Evolutionary conservation across 2,329 filamentous ascomycete genomes (phyloP).

Genomic region (Penicillium sp.): DNA sequence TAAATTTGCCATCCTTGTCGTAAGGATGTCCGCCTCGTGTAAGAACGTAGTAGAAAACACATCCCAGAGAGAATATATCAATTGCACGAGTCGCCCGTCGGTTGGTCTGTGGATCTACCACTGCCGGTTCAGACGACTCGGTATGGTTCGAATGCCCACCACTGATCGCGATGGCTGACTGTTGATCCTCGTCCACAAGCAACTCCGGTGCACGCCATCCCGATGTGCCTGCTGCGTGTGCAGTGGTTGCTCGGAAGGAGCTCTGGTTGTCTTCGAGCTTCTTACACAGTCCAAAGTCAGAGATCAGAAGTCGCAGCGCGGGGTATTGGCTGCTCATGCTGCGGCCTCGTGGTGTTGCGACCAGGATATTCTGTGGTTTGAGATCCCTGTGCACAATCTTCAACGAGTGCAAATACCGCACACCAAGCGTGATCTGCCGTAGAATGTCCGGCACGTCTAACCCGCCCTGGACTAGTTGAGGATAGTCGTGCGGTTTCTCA

Average conservation of each 20-base stretch:
- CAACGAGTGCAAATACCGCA: conserved; percentile 82
- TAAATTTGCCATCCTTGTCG: conserved; percentile 89
- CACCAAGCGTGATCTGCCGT: conserved; percentile 83
- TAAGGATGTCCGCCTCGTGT: conserved; percentile 90
- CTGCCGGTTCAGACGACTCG: conserved; percentile 47
- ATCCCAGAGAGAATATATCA: conserved; percentile 93
- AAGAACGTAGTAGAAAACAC: conserved; percentile 99
- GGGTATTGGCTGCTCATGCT: conserved; percentile 43
- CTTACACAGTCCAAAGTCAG: conserved; percentile 96
- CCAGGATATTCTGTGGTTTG: conserved; percentile 96
- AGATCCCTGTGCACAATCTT: conserved; percentile 96
- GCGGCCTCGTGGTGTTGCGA: conserved; percentile 58
- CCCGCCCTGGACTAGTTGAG: conserved; percentile 61
- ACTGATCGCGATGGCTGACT: conserved; percentile 28
- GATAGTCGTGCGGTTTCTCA: conserved; percentile 66
- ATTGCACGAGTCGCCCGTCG: conserved; percentile 91
- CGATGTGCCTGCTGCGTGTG: conserved; percentile 86
- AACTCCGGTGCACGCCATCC: conserved; percentile 97
- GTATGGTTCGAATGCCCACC: conserved; percentile 33
- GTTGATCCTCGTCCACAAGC: conserved; percentile 71
- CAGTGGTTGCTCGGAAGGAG: conserved; percentile 90
- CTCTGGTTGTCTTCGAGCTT: conserved; percentile 92
- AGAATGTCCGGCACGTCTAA: conserved; percentile 74
- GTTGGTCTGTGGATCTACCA: conserved; percentile 54
- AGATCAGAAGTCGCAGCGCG: conserved; percentile 82